Conservation (phyloP, 129 eudicot genomes). For the Escallonia herrerae region DNA sequence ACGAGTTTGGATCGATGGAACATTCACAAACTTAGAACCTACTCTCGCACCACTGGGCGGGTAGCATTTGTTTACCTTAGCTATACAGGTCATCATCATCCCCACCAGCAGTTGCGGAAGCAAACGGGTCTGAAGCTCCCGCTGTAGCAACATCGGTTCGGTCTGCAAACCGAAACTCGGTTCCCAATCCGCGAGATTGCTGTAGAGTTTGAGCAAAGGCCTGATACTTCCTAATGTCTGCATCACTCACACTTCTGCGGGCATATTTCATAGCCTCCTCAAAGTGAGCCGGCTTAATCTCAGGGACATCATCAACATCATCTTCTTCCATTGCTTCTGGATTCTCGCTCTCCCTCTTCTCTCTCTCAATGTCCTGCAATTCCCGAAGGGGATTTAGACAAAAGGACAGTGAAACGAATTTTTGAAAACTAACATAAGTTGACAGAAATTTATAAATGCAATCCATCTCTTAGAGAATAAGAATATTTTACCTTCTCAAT, state of each 20-base stretch:
- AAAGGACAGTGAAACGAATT: no score
- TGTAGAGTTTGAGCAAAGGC: constrained; percentile 58
- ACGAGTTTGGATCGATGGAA: no score
- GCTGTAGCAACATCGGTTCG: no score
- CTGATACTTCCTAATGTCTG: constrained; percentile 57
- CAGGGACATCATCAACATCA: constrained; percentile 34
- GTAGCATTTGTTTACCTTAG: no score
- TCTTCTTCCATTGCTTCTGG: constrained; percentile 57
- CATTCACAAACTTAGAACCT: no score
- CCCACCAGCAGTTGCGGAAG: no score
- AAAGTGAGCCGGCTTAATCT: constrained; percentile 46
- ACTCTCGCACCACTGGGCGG: not conserved
- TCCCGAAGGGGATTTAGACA: not conserved
- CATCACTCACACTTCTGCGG: constrained; percentile 54
- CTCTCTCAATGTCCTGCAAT: constrained; percentile 41
- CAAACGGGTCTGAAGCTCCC: no score
- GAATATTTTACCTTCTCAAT: constrained; percentile 44
- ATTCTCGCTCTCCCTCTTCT: constrained; percentile 32
- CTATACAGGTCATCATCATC: no score
- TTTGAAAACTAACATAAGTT: no score
- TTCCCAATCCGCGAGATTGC: constrained; percentile 21
- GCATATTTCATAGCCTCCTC: constrained; percentile 59
- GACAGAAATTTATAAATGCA: no score
- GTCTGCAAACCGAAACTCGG: no score
- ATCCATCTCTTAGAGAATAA: not conserved